phyloP scores from a whole-genome alignment of 345 rosid genomes.

The Salix caprea region DNA sequence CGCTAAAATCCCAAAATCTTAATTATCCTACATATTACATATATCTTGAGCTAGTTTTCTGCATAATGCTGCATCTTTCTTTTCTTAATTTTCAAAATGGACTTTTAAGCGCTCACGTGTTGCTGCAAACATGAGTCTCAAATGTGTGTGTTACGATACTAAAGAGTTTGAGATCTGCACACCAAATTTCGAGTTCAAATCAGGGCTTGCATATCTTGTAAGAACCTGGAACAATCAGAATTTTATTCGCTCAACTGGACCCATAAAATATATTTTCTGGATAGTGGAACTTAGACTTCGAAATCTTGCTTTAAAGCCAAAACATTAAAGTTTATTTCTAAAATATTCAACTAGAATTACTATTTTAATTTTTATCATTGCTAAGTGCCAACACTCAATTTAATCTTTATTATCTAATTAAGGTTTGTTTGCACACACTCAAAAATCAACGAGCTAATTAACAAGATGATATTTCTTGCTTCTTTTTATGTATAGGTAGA shows the following conservation, averaged over 20 bases:
- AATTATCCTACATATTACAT: neutral
- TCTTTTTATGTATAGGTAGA: neutral
- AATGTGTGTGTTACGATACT: fast-evolving
- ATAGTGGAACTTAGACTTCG: no score
- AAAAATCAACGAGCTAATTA: neutral
- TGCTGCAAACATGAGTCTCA: no score
- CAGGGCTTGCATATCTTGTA: no score
- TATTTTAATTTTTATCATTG: neutral
- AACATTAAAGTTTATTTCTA: no score
- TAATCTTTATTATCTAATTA: neutral
- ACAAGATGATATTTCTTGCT: neutral
- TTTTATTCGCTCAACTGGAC: fast-evolving
- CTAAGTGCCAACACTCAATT: neutral
- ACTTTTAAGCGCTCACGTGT: no score
- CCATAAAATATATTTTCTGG: fast-evolving
- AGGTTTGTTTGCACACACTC: neutral
- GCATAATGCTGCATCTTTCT: no score
- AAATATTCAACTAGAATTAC: no score
- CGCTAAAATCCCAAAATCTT: neutral
- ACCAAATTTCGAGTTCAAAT: fast-evolving
- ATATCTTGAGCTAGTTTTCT: neutral
- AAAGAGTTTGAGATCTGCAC: no score
- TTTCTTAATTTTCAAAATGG: no score
- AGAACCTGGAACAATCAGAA: fast-evolving
- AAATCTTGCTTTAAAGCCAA: no score